Conservation (phyloP, 257 asterid genomes). For the Galeopsis tetrahit region DNA sequence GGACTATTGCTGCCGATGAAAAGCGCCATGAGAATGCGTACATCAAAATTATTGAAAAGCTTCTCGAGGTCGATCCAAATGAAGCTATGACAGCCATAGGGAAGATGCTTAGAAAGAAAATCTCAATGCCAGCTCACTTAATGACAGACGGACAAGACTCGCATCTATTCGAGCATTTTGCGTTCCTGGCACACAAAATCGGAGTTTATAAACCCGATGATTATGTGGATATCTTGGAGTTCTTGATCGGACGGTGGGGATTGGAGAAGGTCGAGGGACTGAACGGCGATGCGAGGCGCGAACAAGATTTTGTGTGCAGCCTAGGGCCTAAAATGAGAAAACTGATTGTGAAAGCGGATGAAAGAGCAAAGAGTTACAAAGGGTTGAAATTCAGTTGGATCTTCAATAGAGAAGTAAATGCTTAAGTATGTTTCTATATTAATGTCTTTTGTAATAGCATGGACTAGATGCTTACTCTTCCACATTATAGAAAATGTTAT, state of each 20-base stretch:
- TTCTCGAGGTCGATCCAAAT: slow-evolving; percentile 40
- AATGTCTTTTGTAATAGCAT: no score
- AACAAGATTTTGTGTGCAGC: slow-evolving; percentile 46
- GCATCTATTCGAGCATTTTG: slow-evolving; percentile 36
- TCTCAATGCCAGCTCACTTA: slow-evolving; percentile 45
- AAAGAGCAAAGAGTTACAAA: slow-evolving; percentile 25
- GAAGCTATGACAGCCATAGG: slow-evolving; percentile 42
- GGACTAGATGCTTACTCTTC: no score
- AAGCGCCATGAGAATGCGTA: slow-evolving; percentile 35
- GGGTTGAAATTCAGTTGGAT: slow-evolving; percentile 42
- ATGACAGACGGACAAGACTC: slow-evolving; percentile 44
- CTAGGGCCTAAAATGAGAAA: slow-evolving; percentile 35
- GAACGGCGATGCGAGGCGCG: slow-evolving; percentile 28
- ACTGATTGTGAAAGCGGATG: slow-evolving; percentile 31
- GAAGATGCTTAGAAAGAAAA: slow-evolving; percentile 47
- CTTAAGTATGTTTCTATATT: neutral
- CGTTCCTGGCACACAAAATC: slow-evolving; percentile 27
- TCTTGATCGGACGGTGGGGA: slow-evolving; percentile 40
- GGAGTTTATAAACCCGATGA: slow-evolving; percentile 38
- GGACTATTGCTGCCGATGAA: slow-evolving; percentile 49
- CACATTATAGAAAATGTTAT: no score
- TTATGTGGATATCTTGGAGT: slow-evolving; percentile 41
- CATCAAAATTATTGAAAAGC: slow-evolving; percentile 37
- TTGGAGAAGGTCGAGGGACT: slow-evolving; percentile 38
- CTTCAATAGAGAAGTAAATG: slow-evolving; percentile 32